Evolutionary conservation across 1,284 basidiomycete species (phyloP).

Genomic region (Naganishia sp.): DNA sequence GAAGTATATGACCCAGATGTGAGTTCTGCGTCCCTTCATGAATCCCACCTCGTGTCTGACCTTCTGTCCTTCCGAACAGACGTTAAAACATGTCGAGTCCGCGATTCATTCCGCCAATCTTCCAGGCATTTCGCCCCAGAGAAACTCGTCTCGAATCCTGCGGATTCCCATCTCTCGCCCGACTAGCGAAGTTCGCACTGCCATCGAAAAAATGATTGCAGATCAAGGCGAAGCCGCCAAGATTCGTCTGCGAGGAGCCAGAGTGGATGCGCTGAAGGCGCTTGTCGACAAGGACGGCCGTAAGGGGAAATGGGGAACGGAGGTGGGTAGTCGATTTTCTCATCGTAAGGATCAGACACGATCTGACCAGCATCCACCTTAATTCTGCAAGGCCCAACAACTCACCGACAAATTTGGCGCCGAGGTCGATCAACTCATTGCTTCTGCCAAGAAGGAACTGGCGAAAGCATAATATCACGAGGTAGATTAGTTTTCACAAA

Average conservation of each 20-base stretch:
- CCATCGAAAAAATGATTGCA: slow-evolving; percentile 43
- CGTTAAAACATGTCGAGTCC: slow-evolving; percentile 48
- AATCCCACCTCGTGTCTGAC: neutral
- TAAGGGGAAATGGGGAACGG: slow-evolving; percentile 34
- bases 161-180: slow-evolving; percentile 50
- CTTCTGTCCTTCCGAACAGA: slow-evolving; percentile 27
- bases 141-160: slow-evolving; percentile 41
- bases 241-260: slow-evolving; percentile 46
- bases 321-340: slow-evolving; percentile 2
- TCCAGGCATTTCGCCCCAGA: slow-evolving; percentile 49
- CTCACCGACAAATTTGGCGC: slow-evolving; percentile 44
- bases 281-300: slow-evolving; percentile 46
- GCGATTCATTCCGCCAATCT: slow-evolving; percentile 52
- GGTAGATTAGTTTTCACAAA: too few relatives aligned
- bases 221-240: slow-evolving; percentile 50
- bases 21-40: slow-evolving; percentile 17
- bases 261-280: slow-evolving; percentile 49
- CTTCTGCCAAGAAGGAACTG: slow-evolving; percentile 52
- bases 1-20: slow-evolving; percentile 50
- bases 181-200: slow-evolving; percentile 45
- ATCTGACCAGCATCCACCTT: neutral
- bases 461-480: slow-evolving; percentile 43
- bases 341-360: neutral
- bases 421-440: slow-evolving; percentile 45
- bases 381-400: slow-evolving; percentile 39